Base-by-base conservation (phyloP, 176 grass and related monocot genomes). In the Ampelocalamus luodianensis region DNA sequence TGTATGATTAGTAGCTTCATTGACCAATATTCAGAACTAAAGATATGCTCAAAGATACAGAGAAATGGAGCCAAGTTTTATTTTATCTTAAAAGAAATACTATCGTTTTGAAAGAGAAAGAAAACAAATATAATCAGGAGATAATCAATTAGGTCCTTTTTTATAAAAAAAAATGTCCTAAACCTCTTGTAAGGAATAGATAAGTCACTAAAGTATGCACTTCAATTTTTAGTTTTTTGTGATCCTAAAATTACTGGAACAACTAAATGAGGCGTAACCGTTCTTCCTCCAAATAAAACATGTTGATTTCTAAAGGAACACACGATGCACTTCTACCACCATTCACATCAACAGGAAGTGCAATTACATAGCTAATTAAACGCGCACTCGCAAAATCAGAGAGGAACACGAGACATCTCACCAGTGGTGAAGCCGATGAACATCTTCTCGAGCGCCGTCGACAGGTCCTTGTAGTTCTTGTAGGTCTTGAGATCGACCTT, bases 401-500 rank as follows among this genome's bases (percentile, higher is more conserved):
- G 63, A 76, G 36, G 70, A 26, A 61, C 29, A 51, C 39, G 71
- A 32, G 65, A 61, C 43, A 88, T 72, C 91, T 92, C 84, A 97
- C 94, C 94, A 54, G 82, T 92, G 12, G 79, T 97, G 82, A 94
- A 97, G 42, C 91, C 86, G 60, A 86, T 92, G 90, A 97, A 97
- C 94, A 97, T 97, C 85, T 94, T 97, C 85, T 97, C 94, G 45
- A 97, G 94, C n/a, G 92, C 92, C 53, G 87, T 78, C 0, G 94
- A 97, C 29, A 97, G 88, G 76, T 94, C 88, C 83, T 97, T 97
- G 62, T 97, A 97, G 26, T 93, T 92, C 51, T 90, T 92, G 75
- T 94, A 97, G 6, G 82, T 93, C 90, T 85, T 94, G 69, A 97
- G 90, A 24, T 97, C 94, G n/a, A 97, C 90, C 89, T 97, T 97